Evolutionary conservation across 1,139 yeast species (phyloP).

Genomic region (Meyerozyma smithsonii): DNA sequence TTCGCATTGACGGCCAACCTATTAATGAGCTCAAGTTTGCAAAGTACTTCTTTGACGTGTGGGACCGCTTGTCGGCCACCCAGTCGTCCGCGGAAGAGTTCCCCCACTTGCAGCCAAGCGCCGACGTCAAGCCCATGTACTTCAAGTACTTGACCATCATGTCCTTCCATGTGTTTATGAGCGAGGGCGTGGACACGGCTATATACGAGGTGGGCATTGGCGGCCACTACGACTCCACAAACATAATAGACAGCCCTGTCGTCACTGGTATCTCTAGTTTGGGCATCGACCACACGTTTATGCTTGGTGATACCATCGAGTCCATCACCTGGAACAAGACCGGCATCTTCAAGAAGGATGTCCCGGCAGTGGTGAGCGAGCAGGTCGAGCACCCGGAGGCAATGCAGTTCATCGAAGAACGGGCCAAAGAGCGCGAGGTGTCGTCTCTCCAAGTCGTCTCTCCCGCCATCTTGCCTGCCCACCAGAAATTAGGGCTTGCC

Average conservation of each 20-base stretch:
- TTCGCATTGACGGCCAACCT: slow-evolving; percentile 83
- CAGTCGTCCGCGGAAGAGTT: slow-evolving; percentile 51
- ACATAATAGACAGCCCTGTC: slow-evolving; percentile 72
- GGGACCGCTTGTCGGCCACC: slow-evolving; percentile 72
- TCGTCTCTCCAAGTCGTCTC: slow-evolving; percentile 49
- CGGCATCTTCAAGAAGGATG: slow-evolving; percentile 75
- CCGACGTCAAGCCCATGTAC: slow-evolving; percentile 81
- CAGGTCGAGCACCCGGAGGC: slow-evolving; percentile 53
- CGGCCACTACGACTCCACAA: slow-evolving; percentile 94
- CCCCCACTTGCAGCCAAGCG: slow-evolving; percentile 64
- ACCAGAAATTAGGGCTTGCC: slow-evolving; percentile 64
- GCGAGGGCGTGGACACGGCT: slow-evolving; percentile 88
- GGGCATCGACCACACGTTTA: slow-evolving; percentile 89
- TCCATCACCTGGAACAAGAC: slow-evolving; percentile 96
- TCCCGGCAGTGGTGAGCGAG: slow-evolving; percentile 62
- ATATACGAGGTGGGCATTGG: slow-evolving; percentile 98
- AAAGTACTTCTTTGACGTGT: slow-evolving; percentile 86
- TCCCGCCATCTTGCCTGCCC: slow-evolving; percentile 22
- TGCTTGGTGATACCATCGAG: slow-evolving; percentile 83
- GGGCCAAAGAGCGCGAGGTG: slow-evolving; percentile 63
- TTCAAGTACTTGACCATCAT: slow-evolving; percentile 85
- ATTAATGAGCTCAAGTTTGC: slow-evolving; percentile 77
- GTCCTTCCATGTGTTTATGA: slow-evolving; percentile 84
- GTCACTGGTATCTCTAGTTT: slow-evolving; percentile 83
- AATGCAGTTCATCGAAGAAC: slow-evolving; percentile 45